Evolutionary conservation across 805 yeast genomes (phyloP).

Genomic region (Lachancea nothofagi): DNA sequence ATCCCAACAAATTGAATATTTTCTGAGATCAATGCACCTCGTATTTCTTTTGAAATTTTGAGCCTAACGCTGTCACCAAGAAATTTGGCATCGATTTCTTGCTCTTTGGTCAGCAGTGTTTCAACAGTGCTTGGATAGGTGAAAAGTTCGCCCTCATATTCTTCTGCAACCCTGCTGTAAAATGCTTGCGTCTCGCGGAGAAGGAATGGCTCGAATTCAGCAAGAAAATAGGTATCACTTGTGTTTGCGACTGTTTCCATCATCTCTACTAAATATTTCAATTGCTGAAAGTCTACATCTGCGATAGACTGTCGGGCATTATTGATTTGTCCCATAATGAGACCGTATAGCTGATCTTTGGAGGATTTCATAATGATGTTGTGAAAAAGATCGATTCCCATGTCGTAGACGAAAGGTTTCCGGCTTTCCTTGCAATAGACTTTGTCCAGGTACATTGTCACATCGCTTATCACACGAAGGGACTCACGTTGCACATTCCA

Average conservation of each 20-base stretch:
- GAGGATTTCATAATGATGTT: slow-evolving; percentile 50
- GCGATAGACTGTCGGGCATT: slow-evolving; percentile 47
- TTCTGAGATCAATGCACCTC: slow-evolving; percentile 22
- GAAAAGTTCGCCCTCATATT: slow-evolving; percentile 44
- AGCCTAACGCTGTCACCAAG: slow-evolving; percentile 22
- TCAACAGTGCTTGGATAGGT: slow-evolving; percentile 48
- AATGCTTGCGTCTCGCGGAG: slow-evolving; percentile 49
- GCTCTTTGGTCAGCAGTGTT: slow-evolving; percentile 58
- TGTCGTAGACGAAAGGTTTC: slow-evolving; percentile 61
- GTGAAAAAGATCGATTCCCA: slow-evolving; percentile 64
- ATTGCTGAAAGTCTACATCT: slow-evolving; percentile 50
- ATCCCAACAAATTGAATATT: slow-evolving; percentile 6
- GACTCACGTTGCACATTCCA: slow-evolving; percentile 73
- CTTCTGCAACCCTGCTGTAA: slow-evolving; percentile 45
- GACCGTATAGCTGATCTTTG: slow-evolving; percentile 45
- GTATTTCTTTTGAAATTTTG: slow-evolving; percentile 19
- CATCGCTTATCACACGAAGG: slow-evolving; percentile 77
- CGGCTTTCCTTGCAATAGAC: slow-evolving; percentile 72
- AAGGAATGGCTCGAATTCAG: slow-evolving; percentile 61
- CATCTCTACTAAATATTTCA: slow-evolving; percentile 63
- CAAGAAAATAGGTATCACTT: slow-evolving; percentile 56
- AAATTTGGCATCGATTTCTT: slow-evolving; percentile 28
- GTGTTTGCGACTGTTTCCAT: slow-evolving; percentile 53
- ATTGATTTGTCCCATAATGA: slow-evolving; percentile 33
- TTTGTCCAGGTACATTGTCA: slow-evolving; percentile 79